These are phyloP conservation scores for Microcos paniculata DNA, from an alignment of 345 rosid genomes.

Conservation along the genomic window DNA sequence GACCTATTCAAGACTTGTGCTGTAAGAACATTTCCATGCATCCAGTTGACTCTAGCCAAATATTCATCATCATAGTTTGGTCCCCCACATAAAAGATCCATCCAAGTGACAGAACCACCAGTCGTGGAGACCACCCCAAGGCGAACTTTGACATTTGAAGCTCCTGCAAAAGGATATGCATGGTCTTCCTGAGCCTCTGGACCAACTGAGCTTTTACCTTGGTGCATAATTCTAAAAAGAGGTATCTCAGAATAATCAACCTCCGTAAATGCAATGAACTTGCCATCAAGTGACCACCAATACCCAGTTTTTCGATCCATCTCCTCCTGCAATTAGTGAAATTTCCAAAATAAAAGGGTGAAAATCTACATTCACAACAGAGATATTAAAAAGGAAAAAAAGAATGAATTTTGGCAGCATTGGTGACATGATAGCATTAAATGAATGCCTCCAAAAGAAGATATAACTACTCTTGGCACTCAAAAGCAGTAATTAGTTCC, in stretches of 20 bases:
- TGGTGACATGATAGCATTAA: not conserved
- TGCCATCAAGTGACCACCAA: constrained; percentile 98
- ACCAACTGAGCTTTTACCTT: constrained; percentile 80
- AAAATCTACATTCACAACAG: not conserved
- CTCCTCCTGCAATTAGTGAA: constrained; percentile 67
- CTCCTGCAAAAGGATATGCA: constrained; percentile 95
- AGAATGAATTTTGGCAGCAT: constrained; percentile 8
- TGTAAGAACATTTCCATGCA: constrained; percentile 64
- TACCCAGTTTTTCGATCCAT: constrained; percentile 95
- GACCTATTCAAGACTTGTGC: constrained; percentile 83
- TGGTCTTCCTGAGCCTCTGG: constrained; percentile 87
- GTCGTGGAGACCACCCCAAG: constrained; percentile 82
- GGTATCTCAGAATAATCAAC: constrained; percentile 78
- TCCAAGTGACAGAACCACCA: constrained; percentile 79
- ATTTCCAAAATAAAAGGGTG: not conserved
- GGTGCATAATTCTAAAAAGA: constrained; percentile 93
- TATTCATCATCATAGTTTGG: constrained; percentile 61
- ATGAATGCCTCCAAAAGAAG: not conserved
- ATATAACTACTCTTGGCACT: not conserved
- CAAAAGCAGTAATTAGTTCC: not conserved
- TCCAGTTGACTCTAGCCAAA: constrained; percentile 87
- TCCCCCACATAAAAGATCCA: constrained; percentile 87
- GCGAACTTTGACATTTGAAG: constrained; percentile 76
- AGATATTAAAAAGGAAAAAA: not conserved
- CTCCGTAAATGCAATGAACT: constrained; percentile 76